phyloP scores from a whole-genome alignment of 2,329 filamentous ascomycete species.

The Scorias spongiosa region DNA sequence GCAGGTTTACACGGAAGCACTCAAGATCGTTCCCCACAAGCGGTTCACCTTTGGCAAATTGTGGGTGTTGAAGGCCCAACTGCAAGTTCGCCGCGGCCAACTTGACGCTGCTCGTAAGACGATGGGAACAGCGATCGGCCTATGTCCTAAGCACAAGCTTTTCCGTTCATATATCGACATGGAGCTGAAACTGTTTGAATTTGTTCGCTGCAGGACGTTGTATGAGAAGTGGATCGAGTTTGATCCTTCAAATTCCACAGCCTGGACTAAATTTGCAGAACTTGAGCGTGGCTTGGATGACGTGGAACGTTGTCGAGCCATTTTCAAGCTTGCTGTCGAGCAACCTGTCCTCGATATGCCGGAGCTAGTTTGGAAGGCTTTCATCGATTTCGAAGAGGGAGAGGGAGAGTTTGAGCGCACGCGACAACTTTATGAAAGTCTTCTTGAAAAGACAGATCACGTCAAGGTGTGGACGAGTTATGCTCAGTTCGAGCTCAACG shows the following conservation, averaged over 20 bases:
- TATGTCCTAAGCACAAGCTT: slow-evolving; percentile 89
- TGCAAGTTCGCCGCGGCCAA: slow-evolving; percentile 78
- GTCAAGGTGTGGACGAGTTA: slow-evolving; percentile 99
- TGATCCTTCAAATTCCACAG: slow-evolving; percentile 78
- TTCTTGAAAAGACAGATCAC: slow-evolving; percentile 89
- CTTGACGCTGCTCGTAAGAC: slow-evolving; percentile 72
- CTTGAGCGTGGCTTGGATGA: slow-evolving; percentile 86
- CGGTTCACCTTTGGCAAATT: slow-evolving; percentile 96
- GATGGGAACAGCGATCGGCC: slow-evolving; percentile 76
- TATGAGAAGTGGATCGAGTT: slow-evolving; percentile 91
- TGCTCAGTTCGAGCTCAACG: slow-evolving; percentile 94
- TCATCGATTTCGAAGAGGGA: slow-evolving; percentile 97
- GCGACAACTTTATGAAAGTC: slow-evolving; percentile 69
- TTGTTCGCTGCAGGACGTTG: slow-evolving; percentile 73
- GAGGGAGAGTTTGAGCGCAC: slow-evolving; percentile 81
- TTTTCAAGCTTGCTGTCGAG: slow-evolving; percentile 78
- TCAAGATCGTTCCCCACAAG: slow-evolving; percentile 83
- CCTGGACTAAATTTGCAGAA: slow-evolving; percentile 94
- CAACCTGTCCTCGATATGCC: slow-evolving; percentile 89
- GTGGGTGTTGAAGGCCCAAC: slow-evolving; percentile 86
- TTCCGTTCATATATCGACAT: slow-evolving; percentile 89
- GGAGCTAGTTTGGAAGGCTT: slow-evolving; percentile 91
- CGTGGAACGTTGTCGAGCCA: slow-evolving; percentile 69
- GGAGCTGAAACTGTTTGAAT: slow-evolving; percentile 88
- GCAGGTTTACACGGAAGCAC: slow-evolving; percentile 80